Evolutionary conservation across 129 eudicot species (phyloP), one percentile per base, ranked within the genome.

Genomic region (Lonicera japonica): DNA sequence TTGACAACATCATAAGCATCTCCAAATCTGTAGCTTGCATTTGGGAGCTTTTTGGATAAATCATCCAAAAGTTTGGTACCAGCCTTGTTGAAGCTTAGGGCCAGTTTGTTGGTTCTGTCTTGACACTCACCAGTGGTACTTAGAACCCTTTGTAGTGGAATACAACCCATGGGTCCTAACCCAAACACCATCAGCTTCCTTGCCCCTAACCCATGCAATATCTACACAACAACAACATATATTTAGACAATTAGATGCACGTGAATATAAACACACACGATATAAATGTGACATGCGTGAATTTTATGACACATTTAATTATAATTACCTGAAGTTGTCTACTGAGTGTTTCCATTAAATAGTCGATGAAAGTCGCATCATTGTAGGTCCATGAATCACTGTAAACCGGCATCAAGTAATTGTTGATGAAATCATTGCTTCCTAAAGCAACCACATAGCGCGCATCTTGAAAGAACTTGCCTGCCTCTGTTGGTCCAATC

Each of bases 81-180:
- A 22, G 80, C 95, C 65, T 72, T 60, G 63, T 94, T 94, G 75
- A 85, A 94, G 58, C 60, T 60, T 25, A 76, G 85, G 15, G 99
- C 99, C 47, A 94, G 61, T 8, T 75, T 74, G 71, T 88, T 94
- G 0, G 96, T 94, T 66, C 75, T 85, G 21, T 85, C 87, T 45
- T 94, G 99, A 61, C 99, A 94, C 10, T 14, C 84, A 15, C 95
- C 96, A 0, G 92, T 73, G 63, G 80, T 53, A 71, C 96, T 85
- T 47, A 94, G 77, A 64, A 88, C 95, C 73, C 99, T 76, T 64
- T 94, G 99, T 11, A 94, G 89, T 14, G 99, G 99, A 56, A 94
- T 94, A 66, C 99, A 94, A 8, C 99, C 99, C 96, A 88, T 88
- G 0, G 99, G 99, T 11, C 99, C 99, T 51, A 94, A 75, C 56